Percentiles rank a stretch among this genome's conserved stretches.
Evolutionary conservation across 83 land plant genomes (phyloP).

Genomic region (Thuja plicata): DNA sequence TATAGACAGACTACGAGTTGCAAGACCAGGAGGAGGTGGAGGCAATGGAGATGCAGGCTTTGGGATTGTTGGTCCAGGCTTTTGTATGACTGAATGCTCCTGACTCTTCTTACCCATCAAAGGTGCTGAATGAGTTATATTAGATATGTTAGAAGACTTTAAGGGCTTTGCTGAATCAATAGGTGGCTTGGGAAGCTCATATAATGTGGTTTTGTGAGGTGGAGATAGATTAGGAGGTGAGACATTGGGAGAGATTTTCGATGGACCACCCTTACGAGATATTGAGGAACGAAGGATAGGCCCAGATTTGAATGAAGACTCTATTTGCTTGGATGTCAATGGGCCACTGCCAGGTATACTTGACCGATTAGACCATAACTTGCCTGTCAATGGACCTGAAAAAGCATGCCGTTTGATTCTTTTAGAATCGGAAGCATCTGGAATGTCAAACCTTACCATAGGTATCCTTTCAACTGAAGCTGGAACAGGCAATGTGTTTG

Average conservation of each 20-base stretch:
- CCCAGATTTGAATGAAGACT: slow-evolving; percentile 21
- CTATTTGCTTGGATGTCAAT: slow-evolving; percentile 20
- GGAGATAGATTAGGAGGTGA: slow-evolving; percentile 49
- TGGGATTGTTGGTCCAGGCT: neutral
- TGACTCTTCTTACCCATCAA: slow-evolving; percentile 8
- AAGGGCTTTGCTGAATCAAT: slow-evolving; percentile 8
- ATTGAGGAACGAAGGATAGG: slow-evolving; percentile 18
- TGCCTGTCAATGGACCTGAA: slow-evolving; percentile 57
- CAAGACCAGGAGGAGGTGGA: slow-evolving; percentile 41
- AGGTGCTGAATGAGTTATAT: slow-evolving; percentile 50
- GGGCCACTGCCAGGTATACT: slow-evolving; percentile 35
- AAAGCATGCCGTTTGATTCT: slow-evolving; percentile 46
- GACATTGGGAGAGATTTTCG: slow-evolving; percentile 33
- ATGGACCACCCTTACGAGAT: slow-evolving; percentile 23
- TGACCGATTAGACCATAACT: slow-evolving; percentile 29
- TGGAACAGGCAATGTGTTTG: slow-evolving; percentile 27
- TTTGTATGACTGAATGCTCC: slow-evolving; percentile 21
- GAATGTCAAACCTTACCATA: slow-evolving; percentile 22
- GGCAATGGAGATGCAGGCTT: slow-evolving; percentile 55
- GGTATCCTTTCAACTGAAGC: slow-evolving; percentile 23
- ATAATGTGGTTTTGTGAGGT: slow-evolving; percentile 56
- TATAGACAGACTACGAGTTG: slow-evolving; percentile 52
- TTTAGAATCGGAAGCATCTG: slow-evolving; percentile 29
- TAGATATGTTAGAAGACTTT: slow-evolving; percentile 20
- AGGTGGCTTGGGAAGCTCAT: slow-evolving; percentile 76